A percentile compares a stretch with the other conserved stretches of the same genome.
Conservation (phyloP, 2,329 filamentous ascomycete species). For the Aplosporella prunicola region DNA sequence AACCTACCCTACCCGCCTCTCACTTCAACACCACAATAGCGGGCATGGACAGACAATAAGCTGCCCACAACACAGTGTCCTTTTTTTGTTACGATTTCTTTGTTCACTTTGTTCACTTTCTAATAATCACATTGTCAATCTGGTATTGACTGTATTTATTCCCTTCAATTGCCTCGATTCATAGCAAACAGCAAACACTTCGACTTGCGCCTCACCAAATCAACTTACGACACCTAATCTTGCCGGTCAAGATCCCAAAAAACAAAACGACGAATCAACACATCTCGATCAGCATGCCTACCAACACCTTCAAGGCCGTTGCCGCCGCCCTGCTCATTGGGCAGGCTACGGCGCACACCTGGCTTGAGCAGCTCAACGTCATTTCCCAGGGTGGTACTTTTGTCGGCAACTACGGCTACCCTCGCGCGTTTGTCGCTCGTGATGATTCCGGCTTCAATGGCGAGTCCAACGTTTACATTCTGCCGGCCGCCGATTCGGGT, state of each 20-base stretch:
- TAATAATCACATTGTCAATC: slow-evolving; percentile 12
- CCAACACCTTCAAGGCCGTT: slow-evolving; percentile 5
- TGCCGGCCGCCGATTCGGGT: slow-evolving; percentile 44
- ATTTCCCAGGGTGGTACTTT: slow-evolving; percentile 68
- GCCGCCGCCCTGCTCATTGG: slow-evolving; percentile 16
- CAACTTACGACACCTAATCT: neutral
- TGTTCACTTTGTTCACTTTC: slow-evolving; percentile 6
- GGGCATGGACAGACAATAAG: slow-evolving; percentile 3
- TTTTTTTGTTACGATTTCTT: too few relatives aligned
- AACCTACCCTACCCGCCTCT: neutral
- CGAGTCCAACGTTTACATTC: slow-evolving; percentile 49
- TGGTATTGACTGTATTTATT: slow-evolving; percentile 9
- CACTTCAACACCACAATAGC: slow-evolving; percentile 7
- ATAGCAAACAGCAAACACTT: neutral
- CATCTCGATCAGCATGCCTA: neutral
- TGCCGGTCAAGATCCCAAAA: slow-evolving; percentile 6
- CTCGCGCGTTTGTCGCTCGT: slow-evolving; percentile 60
- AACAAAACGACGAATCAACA: neutral
- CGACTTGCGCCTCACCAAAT: neutral
- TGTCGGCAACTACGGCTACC: slow-evolving; percentile 59
- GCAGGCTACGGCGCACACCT: slow-evolving; percentile 50
- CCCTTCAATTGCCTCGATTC: neutral
- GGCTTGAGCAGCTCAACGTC: slow-evolving; percentile 68
- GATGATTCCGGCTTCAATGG: slow-evolving; percentile 49
- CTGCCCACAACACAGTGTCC: too few relatives aligned